Conservation (phyloP, 1,284 basidiomycete genomes). For the Apiotrichum mycotoxinovorans region DNA sequence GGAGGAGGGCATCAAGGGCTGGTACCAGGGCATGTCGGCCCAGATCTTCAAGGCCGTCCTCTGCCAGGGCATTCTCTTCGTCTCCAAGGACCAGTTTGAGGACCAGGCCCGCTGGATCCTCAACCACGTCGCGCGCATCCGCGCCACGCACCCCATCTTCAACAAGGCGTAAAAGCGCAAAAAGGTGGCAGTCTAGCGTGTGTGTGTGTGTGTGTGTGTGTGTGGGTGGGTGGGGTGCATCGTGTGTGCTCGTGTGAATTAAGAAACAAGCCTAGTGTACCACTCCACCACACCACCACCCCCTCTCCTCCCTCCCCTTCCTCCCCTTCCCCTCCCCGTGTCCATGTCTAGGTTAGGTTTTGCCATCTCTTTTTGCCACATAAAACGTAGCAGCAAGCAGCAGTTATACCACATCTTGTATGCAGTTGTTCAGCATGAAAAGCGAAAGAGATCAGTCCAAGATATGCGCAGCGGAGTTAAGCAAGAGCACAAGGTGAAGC, state of each 20-base stretch:
- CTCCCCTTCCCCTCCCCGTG: too few relatives aligned
- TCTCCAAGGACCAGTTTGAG: slow-evolving; percentile 51
- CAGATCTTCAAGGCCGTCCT: slow-evolving; percentile 60
- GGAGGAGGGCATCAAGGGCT: slow-evolving; percentile 76
- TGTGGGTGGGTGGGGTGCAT: too few relatives aligned
- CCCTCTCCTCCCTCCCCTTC: too few relatives aligned
- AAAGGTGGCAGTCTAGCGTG: background rate
- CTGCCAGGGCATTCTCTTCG: slow-evolving; percentile 54
- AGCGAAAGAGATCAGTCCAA: background rate
- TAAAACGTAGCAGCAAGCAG: background rate
- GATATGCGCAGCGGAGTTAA: too few relatives aligned
- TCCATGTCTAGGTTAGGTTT: slow-evolving; percentile 1
- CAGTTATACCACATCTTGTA: slow-evolving; percentile 11
- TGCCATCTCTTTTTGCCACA: background rate
- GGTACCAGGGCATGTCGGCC: slow-evolving; percentile 83
- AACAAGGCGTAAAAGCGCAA: background rate
- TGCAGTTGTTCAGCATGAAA: slow-evolving; percentile 10
- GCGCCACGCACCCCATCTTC: slow-evolving; percentile 2
- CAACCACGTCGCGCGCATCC: slow-evolving; percentile 28
- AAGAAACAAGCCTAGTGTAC: too few relatives aligned
- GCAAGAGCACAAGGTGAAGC: too few relatives aligned
- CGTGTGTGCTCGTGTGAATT: too few relatives aligned
- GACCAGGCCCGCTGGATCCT: slow-evolving; percentile 45
- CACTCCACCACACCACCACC: too few relatives aligned
- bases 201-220: too few relatives aligned